phyloP scores from a whole-genome alignment of 2,329 filamentous ascomycete genomes.

The Teratosphaeria nubilosa region DNA sequence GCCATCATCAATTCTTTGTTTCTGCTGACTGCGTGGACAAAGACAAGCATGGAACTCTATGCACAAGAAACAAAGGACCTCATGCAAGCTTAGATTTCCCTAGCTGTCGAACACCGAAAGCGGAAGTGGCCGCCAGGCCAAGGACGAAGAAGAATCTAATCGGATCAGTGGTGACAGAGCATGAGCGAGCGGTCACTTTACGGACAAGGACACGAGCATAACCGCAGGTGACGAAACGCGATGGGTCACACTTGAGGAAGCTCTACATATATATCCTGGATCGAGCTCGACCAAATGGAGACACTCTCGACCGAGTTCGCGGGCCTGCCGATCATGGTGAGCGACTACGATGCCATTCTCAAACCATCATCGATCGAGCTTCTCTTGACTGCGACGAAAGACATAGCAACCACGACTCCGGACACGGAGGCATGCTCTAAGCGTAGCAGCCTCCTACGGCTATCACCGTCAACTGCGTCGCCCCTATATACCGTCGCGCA shows the following conservation, averaged over 20 bases:
- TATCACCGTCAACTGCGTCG: neutral
- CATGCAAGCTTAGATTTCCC: neutral
- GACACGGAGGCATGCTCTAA: neutral
- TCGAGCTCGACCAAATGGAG: neutral
- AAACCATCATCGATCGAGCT: neutral
- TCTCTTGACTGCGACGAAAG: slow-evolving; percentile 1
- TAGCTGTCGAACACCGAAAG: neutral
- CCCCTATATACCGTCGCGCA: neutral
- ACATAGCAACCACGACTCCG: neutral
- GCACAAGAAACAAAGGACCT: neutral
- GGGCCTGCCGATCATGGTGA: slow-evolving; percentile 17
- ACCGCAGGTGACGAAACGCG: neutral
- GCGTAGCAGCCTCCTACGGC: neutral
- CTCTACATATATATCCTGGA: neutral
- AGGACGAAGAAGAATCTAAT: neutral
- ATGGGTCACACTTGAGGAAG: neutral
- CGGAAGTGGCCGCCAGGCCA: neutral
- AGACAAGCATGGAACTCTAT: neutral
- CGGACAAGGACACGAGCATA: neutral
- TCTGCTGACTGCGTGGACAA: neutral
- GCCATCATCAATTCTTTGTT: neutral
- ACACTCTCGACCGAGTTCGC: slow-evolving; percentile 11
- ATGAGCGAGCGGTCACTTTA: too few species aligned
- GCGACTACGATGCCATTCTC: slow-evolving; percentile 11
- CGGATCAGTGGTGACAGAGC: neutral